phyloP scores from a whole-genome alignment of 768 basidiomycete genomes.

The Melanogaster broomeanus region DNA sequence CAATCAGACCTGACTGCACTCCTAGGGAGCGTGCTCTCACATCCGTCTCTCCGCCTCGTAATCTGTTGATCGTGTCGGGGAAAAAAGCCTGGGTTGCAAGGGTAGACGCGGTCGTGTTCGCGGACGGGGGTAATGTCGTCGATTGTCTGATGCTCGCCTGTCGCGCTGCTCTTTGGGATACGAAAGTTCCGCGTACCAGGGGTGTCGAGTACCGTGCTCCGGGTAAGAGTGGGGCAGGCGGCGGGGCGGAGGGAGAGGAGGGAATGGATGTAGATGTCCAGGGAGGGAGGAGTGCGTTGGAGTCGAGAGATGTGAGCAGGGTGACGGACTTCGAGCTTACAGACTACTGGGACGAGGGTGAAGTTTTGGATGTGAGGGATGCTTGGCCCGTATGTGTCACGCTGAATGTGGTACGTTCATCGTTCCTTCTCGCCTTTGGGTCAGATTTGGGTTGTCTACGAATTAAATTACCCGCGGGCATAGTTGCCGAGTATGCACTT shows the following conservation, averaged over 20 bases:
- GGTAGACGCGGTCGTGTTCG: conserved; percentile 73
- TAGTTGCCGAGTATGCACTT: conserved; percentile 64
- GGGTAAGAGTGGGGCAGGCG: conserved; percentile 23
- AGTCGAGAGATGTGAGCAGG: conserved; percentile 46
- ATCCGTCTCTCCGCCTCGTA: conserved; percentile 62
- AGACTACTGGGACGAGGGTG: conserved; percentile 89
- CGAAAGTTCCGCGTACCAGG: conserved; percentile 74
- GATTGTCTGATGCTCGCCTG: conserved; percentile 82
- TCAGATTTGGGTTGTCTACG: background rate
- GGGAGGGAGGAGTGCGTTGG: conserved; percentile 48
- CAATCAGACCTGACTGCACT: conserved; percentile 71
- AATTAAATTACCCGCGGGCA: background rate
- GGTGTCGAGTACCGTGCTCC: conserved; percentile 65
- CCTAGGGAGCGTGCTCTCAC: conserved; percentile 64
- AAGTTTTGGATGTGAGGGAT: conserved; percentile 58
- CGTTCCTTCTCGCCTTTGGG: background rate
- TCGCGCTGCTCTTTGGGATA: conserved; percentile 79
- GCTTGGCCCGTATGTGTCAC: conserved; percentile 78
- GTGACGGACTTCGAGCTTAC: conserved; percentile 84
- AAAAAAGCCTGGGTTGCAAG: conserved; percentile 77
- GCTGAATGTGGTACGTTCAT: conserved; percentile 65
- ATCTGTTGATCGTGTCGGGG: conserved; percentile 57
- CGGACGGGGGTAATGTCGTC: conserved; percentile 73
- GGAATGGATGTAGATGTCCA: conserved; percentile 57
- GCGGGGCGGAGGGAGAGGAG: conserved; percentile 30